These are phyloP conservation scores for Geosmithia morbida DNA, from an alignment of 2,329 filamentous ascomycete genomes.

Conservation along the genomic window DNA sequence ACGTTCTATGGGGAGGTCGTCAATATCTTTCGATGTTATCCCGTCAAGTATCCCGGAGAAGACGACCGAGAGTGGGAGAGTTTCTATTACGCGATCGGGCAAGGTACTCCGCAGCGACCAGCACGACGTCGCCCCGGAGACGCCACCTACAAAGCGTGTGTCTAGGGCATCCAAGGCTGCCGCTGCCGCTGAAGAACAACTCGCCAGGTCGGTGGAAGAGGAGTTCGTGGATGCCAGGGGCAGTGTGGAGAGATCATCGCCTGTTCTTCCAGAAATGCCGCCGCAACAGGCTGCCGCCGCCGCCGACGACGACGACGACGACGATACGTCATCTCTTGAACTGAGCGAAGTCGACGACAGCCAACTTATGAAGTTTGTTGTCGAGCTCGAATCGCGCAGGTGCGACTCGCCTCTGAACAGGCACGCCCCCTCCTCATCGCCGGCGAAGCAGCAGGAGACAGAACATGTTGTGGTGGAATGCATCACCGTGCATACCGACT, in stretches of 20 bases:
- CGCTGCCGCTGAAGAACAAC: conserved; percentile 4
- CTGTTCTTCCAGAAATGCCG: conserved; percentile 1
- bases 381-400: conserved; percentile 28
- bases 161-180: background rate
- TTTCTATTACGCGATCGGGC: background rate
- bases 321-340: conserved; percentile 20
- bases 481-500: background rate
- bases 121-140: background rate
- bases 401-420: background rate
- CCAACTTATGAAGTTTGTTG: conserved; percentile 30
- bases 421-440: background rate
- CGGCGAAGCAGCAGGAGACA: background rate
- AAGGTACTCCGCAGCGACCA: background rate
- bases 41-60: conserved; percentile 12
- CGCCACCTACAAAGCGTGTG: conserved; percentile 5
- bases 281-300: background rate
- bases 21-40: conserved; percentile 7
- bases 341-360: conserved; percentile 30
- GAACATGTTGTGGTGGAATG: background rate
- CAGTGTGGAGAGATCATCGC: conserved; percentile 19
- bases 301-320: conserved; percentile 4
- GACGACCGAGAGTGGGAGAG: conserved; percentile 2
- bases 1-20: background rate
- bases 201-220: conserved; percentile 28
- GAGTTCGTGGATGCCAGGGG: conserved; percentile 34